phyloP scores from a whole-genome alignment of 2,329 filamentous ascomycete genomes.

The Epichloe sylvatica region DNA sequence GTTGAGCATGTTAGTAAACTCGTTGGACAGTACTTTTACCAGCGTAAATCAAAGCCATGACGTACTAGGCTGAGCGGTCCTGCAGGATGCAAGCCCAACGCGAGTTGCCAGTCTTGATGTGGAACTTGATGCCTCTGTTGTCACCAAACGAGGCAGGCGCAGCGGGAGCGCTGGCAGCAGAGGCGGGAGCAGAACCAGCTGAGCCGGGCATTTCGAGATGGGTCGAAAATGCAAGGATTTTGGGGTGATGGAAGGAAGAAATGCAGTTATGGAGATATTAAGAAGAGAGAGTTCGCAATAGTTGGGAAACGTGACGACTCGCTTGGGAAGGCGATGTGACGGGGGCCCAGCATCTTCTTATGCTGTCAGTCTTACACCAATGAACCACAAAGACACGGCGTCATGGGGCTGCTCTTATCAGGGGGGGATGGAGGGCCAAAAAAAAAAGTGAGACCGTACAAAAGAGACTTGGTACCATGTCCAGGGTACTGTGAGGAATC shows the following conservation, averaged over 20 bases:
- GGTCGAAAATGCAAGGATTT: background rate
- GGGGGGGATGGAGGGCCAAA: background rate
- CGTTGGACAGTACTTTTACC: background rate
- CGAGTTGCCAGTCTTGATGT: conserved; percentile 29
- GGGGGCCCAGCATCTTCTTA: background rate
- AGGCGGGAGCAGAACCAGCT: conserved; percentile 6
- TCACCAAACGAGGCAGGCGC: conserved; percentile 19
- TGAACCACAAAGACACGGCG: background rate
- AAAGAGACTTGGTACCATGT: background rate
- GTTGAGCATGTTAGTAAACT: conserved; percentile 7
- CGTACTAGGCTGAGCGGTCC: conserved; percentile 32
- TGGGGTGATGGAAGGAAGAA: too few relatives aligned
- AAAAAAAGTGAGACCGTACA: background rate
- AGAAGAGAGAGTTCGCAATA: background rate
- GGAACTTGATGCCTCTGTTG: conserved; percentile 30
- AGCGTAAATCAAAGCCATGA: conserved; percentile 1
- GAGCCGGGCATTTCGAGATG: conserved; percentile 9
- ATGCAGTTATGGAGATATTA: background rate
- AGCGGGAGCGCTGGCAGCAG: conserved; percentile 6
- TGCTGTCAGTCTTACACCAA: background rate
- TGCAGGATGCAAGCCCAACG: conserved; percentile 28
- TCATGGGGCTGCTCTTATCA: background rate
- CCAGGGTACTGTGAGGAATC: background rate
- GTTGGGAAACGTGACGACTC: too few relatives aligned
- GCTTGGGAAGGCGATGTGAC: background rate